These are phyloP conservation scores for Corynespora cassiicola DNA, from an alignment of 2,329 filamentous ascomycete species.

Conservation along the genomic window DNA sequence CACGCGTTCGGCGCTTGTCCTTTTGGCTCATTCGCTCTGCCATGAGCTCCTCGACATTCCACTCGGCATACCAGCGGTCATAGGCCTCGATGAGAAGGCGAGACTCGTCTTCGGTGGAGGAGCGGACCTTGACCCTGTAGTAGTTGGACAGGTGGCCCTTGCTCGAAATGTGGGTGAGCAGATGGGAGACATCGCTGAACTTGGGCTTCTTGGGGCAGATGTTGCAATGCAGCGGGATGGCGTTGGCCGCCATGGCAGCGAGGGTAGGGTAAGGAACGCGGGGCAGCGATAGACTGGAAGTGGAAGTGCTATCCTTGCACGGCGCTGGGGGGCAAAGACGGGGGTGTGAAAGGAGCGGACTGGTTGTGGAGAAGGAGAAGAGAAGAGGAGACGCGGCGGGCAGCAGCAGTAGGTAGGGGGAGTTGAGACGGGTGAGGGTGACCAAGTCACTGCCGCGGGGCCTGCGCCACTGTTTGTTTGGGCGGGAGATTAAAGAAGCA, in stretches of 20 bases:
- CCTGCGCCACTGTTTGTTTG: conserved; percentile 25
- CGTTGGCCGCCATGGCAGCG: conserved; percentile 45
- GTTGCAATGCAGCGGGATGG: conserved; percentile 76
- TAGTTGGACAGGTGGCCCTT: conserved; percentile 89
- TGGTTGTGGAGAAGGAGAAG: conserved; percentile 39
- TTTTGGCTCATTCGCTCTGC: conserved; percentile 80
- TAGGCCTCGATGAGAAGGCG: conserved; percentile 69
- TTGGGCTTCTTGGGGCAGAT: conserved; percentile 80
- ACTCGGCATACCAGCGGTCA: conserved; percentile 77
- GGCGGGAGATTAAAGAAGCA: conserved; percentile 17
- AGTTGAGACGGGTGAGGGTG: too few species aligned
- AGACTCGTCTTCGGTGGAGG: conserved; percentile 71
- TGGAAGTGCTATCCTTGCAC: conserved; percentile 35
- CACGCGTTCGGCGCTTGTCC: conserved; percentile 67
- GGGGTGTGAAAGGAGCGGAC: conserved; percentile 45
- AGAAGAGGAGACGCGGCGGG: conserved; percentile 29
- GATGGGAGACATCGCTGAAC: conserved; percentile 90
- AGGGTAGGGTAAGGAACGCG: conserved; percentile 31
- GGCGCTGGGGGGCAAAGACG: conserved; percentile 28
- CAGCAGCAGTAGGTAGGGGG: too few species aligned
- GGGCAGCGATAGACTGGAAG: conserved; percentile 23
- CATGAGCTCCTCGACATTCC: conserved; percentile 75
- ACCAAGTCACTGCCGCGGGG: conserved; percentile 30
- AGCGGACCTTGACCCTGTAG: conserved; percentile 79
- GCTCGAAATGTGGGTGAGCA: conserved; percentile 90